A percentile compares a stretch with the other conserved stretches of the same genome.
These are phyloP conservation scores for Cetradonia linearis DNA, from an alignment of 495 filamentous ascomycete species.

Conservation along the genomic window DNA sequence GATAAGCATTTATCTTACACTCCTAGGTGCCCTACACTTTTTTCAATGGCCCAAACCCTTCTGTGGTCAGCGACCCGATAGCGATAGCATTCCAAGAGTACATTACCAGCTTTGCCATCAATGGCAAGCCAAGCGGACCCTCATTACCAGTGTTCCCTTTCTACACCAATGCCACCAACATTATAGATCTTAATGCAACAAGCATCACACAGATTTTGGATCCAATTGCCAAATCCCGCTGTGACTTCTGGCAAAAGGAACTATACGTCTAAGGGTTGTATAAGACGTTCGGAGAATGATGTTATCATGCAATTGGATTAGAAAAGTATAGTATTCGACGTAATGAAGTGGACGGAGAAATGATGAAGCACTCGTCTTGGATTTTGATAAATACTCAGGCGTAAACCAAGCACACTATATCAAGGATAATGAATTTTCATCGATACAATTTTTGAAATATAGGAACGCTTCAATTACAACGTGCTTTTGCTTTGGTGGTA, in stretches of 20 bases:
- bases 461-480: background rate
- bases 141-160: slow-evolving; percentile 34
- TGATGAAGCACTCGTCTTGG: background rate
- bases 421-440: background rate
- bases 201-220: slow-evolving; percentile 37
- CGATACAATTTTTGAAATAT: background rate
- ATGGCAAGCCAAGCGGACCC: slow-evolving; percentile 36
- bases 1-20: background rate
- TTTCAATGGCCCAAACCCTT: slow-evolving; percentile 39
- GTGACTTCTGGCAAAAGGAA: slow-evolving; percentile 32
- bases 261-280: slow-evolving; percentile 13
- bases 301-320: background rate
- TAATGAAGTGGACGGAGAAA: background rate
- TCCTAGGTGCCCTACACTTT: slow-evolving; percentile 12
- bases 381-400: background rate
- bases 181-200: slow-evolving; percentile 35
- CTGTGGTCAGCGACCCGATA: slow-evolving; percentile 35
- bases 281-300: background rate
- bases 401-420: background rate
- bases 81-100: slow-evolving; percentile 50
- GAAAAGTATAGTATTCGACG: background rate
- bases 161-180: slow-evolving; percentile 32
- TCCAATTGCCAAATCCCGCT: slow-evolving; percentile 36
- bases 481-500: background rate
- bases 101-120: slow-evolving; percentile 45